Base-by-base conservation (phyloP, 2,329 filamentous ascomycete genomes). In the Nemania diffusa region DNA sequence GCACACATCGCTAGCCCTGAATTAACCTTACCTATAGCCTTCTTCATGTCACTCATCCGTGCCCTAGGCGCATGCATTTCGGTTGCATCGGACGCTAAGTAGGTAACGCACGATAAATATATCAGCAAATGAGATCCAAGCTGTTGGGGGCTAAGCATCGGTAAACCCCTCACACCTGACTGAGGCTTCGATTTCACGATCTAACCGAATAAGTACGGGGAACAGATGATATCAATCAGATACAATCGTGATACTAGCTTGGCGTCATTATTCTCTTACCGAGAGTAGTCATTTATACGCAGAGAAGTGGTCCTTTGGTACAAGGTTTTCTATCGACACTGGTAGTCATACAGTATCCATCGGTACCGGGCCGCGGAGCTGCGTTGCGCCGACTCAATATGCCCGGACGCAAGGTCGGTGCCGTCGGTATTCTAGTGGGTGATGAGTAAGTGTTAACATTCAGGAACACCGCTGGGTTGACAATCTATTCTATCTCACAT, bases 391-490 rank as follows among this genome's bases (percentile, higher is more conserved):
- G 9, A 40, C 27, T 3, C 20, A 27, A 26, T 24, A 40, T 17
- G 15, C n/a, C 29, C 27, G 29, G n/a, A 15, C 17, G 27, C 40
- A 37, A 50, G 9, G 13, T n/a, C n/a, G 5, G 17, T 24, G 20
- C 2, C 17, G 48, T 29, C 42, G 52, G 42, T 24, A 42, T 60
- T 27, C 22, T n/a, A n/a, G 57, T 32, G 34, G 40, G 20, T n/a
- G n/a, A n/a, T 57, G 29, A 42, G 3, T 57, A 24, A 62, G 60
- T 50, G 29, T n/a, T n/a, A n/a, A 27, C 29, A 24, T 32, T 24
- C 6, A 32, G 1, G 15, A n/a, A 5, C 9, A 7, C 15, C 48
- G 26, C 26, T 2, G 20, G 26, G 20, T 27, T 50, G 8, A 27
- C 29, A 32, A 5, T 9, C 29, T 24, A 50, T 50, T 7, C 20